Evolutionary conservation across 2,329 filamentous ascomycete species (phyloP).

Genomic region (Mycocentrospora acerina): DNA sequence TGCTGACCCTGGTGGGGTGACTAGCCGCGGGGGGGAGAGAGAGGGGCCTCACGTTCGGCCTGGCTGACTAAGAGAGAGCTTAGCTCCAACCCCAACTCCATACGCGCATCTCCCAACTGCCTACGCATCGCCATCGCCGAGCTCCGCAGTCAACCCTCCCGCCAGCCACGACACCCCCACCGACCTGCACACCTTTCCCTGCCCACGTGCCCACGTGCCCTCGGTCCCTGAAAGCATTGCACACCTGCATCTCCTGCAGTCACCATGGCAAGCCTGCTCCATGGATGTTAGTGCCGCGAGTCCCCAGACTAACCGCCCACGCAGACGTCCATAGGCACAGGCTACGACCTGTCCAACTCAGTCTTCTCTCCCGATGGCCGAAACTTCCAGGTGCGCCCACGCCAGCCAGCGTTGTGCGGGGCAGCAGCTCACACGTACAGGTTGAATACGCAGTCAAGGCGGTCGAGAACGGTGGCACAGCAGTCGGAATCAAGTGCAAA

Average conservation of each 20-base stretch:
- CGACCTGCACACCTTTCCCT: slow-evolving; percentile 9
- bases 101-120: slow-evolving; percentile 35
- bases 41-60: slow-evolving; percentile 1
- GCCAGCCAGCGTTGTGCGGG: neutral
- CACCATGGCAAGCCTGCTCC: slow-evolving; percentile 32
- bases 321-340: slow-evolving; percentile 98
- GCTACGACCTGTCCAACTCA: slow-evolving; percentile 98
- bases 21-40: too few relatives aligned
- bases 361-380: slow-evolving; percentile 99
- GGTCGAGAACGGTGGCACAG: slow-evolving; percentile 95
- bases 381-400: slow-evolving; percentile 81
- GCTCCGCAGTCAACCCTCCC: slow-evolving; percentile 6
- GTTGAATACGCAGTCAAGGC: slow-evolving; percentile 98
- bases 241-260: slow-evolving; percentile 2
- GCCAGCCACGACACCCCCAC: neutral
- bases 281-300: slow-evolving; percentile 9
- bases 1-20: too few relatives aligned
- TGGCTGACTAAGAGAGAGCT: slow-evolving; percentile 5
- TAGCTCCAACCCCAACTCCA: slow-evolving; percentile 12
- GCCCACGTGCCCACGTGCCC: neutral
- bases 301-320: slow-evolving; percentile 20
- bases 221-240: neutral
- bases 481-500: slow-evolving; percentile 94
- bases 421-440: slow-evolving; percentile 37
- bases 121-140: slow-evolving; percentile 28